These are phyloP conservation scores for Ramaria rubella DNA, from an alignment of 768 basidiomycete species.

Conservation along the genomic window DNA sequence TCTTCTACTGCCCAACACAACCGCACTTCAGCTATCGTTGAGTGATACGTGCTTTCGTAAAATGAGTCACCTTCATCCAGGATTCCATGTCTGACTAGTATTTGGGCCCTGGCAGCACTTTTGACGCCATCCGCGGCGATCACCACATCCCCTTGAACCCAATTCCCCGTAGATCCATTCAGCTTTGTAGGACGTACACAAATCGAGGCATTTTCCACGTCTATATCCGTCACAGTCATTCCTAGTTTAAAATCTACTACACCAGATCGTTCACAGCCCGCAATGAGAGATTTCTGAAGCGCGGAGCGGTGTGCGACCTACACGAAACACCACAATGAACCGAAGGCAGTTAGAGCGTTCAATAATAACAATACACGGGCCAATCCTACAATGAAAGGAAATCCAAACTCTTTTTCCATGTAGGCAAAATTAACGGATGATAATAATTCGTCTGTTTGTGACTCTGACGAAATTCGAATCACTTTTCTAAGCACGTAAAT, in stretches of 20 bases:
- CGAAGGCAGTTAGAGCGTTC: neutral
- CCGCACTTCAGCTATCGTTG: no score
- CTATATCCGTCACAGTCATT: conserved; percentile 20
- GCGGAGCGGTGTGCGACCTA: conserved; percentile 30
- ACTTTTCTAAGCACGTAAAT: no score
- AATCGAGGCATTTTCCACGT: conserved; percentile 23
- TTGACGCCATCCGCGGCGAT: conserved; percentile 36
- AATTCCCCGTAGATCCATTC: conserved; percentile 15
- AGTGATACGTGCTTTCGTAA: neutral
- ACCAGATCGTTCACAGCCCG: conserved; percentile 22
- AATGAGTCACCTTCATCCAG: conserved; percentile 20
- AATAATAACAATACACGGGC: conserved; percentile 1
- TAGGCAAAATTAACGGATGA: conserved; percentile 24
- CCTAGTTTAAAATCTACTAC: conserved; percentile 25
- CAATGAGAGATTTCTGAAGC: conserved; percentile 26
- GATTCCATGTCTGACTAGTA: conserved; percentile 28
- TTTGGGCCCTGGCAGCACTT: conserved; percentile 24
- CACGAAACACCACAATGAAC: no score
- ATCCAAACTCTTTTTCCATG: conserved; percentile 25
- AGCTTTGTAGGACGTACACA: conserved; percentile 11
- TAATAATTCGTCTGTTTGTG: conserved; percentile 25
- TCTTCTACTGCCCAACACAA: conserved; percentile 21
- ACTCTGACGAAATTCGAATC: no score
- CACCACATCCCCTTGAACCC: conserved; percentile 29
- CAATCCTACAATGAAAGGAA: conserved; percentile 19